Conservation (phyloP, 257 asterid genomes). For the Asclepias syriaca region DNA sequence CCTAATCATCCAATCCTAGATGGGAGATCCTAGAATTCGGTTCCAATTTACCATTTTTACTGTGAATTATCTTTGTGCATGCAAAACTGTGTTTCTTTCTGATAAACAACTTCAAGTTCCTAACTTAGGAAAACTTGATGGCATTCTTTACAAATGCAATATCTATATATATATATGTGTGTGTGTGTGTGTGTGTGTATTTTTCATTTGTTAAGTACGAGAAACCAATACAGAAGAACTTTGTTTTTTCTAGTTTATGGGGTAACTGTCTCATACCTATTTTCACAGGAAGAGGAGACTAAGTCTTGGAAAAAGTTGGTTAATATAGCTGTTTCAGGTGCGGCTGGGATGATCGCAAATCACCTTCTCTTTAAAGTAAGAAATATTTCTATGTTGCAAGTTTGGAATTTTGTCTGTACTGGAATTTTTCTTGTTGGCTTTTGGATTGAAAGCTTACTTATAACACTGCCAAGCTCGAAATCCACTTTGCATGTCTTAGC, state of each 20-base stretch:
- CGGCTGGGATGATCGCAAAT: constrained; percentile 97
- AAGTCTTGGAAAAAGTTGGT: constrained; percentile 86
- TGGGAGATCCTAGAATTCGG: not conserved
- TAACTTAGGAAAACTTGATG: not conserved
- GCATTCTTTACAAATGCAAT: not conserved
- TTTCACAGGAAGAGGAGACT: constrained; percentile 84
- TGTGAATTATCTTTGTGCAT: not conserved
- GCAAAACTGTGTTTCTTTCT: not conserved
- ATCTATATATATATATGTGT: too few species aligned
- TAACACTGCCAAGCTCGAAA: not conserved
- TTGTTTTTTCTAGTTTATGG: not conserved
- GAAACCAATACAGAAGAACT: not conserved
- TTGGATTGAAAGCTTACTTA: not conserved
- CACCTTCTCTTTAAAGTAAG: constrained; percentile 94
- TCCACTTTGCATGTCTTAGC: not conserved
- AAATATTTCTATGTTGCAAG: not conserved
- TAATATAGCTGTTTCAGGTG: constrained; percentile 86
- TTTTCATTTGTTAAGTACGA: not conserved
- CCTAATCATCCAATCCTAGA: not conserved
- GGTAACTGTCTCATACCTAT: not conserved
- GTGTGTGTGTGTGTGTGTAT: too few species aligned
- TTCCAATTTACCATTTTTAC: not conserved
- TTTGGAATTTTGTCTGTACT: not conserved
- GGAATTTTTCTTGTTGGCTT: not conserved
- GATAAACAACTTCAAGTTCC: not conserved